Percentiles rank a stretch among this genome's conserved stretches.
Evolutionary conservation across 495 filamentous ascomycete genomes (phyloP).

Genomic region (Hyaloscypha variabilis): DNA sequence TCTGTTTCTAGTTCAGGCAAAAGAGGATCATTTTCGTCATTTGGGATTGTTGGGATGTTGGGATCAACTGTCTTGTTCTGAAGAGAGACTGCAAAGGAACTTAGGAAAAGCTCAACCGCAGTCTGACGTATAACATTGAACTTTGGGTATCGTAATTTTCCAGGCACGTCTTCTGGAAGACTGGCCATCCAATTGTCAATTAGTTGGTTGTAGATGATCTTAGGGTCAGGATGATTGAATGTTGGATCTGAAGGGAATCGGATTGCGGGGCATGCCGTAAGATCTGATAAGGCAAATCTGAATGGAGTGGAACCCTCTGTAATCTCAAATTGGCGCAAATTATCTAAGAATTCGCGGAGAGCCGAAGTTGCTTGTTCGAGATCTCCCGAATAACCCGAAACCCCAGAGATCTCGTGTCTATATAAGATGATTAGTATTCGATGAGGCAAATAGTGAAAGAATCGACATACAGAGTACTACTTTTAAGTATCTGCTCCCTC

Average conservation of each 20-base stretch:
- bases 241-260: conserved; percentile 2
- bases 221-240: conserved; percentile 5
- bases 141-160: conserved; percentile 22
- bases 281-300: conserved; percentile 17
- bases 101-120: conserved; percentile 29
- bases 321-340: conserved; percentile 12
- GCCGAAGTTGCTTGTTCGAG: conserved; percentile 22
- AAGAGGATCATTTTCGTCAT: not conserved
- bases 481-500: conserved; percentile 16
- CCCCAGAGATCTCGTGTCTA: conserved; percentile 20
- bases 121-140: conserved; percentile 30
- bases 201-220: conserved; percentile 28
- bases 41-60: not conserved
- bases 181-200: conserved; percentile 26
- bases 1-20: not conserved
- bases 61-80: conserved; percentile 16
- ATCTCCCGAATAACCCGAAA: conserved; percentile 20
- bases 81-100: conserved; percentile 26
- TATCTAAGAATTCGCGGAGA: conserved; percentile 20
- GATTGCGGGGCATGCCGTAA: conserved; percentile 15
- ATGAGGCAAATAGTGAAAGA: not conserved
- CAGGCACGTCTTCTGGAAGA: conserved; percentile 22
- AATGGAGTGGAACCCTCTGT: conserved; percentile 3
- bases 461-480: conserved; percentile 15
- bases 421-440: not conserved